Conservation (phyloP, 768 basidiomycete species). For the Auricularia sp. region DNA sequence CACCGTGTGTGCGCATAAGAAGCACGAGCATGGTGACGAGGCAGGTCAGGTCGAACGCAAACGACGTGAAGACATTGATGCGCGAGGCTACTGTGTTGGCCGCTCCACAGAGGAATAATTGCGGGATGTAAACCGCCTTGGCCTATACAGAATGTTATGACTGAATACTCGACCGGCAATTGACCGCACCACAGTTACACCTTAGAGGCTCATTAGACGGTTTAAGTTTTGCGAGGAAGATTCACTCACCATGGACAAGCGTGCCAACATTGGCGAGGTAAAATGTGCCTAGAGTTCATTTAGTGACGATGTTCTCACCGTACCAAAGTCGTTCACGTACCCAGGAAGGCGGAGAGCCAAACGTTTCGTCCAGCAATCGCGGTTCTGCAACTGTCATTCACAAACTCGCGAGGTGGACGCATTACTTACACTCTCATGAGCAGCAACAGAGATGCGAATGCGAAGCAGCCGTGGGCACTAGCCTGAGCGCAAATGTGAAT, state of each 20-base stretch:
- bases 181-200: neutral
- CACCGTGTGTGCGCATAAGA: neutral
- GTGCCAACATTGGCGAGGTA: neutral
- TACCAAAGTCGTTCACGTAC: neutral
- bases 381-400: neutral
- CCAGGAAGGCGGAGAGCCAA: neutral
- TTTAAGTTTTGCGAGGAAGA: neutral
- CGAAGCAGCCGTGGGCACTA: neutral
- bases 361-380: neutral
- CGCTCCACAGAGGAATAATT: neutral
- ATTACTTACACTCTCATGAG: neutral
- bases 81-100: neutral
- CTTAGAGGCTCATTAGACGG: neutral
- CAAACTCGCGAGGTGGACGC: neutral
- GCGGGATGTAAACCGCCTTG: neutral
- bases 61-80: constrained; percentile 1
- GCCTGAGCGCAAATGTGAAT: neutral
- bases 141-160: neutral
- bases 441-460: neutral
- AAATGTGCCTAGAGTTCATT: neutral
- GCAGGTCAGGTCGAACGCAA: constrained; percentile 1
- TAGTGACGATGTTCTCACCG: neutral
- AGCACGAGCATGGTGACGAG: neutral
- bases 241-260: neutral
- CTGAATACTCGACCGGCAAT: neutral